phyloP scores from a whole-genome alignment of 495 filamentous ascomycete genomes.

The Aspergillus sclerotioniger region DNA sequence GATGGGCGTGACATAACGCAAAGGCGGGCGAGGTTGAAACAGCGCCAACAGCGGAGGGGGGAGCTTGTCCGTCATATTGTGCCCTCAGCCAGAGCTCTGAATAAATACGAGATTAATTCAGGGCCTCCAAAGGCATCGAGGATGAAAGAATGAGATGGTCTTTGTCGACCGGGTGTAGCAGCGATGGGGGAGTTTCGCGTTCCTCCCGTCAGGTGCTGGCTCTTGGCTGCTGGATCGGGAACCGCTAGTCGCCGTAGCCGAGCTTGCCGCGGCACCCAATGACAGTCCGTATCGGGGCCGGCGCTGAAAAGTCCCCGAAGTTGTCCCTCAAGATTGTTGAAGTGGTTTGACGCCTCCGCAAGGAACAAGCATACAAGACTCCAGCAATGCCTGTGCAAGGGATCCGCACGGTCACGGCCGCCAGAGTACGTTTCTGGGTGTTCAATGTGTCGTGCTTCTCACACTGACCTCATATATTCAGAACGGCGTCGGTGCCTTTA shows the following conservation, averaged over 20 bases:
- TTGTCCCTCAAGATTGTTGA: constrained; percentile 5
- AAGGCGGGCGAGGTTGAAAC: constrained; percentile 87
- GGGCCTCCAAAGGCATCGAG: constrained; percentile 12
- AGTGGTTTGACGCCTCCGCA: constrained; percentile 3
- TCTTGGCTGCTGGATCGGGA: background rate
- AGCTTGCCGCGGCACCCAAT: constrained; percentile 27
- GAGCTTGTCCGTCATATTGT: constrained; percentile 88
- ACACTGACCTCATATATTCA: constrained; percentile 31
- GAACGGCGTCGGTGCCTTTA: constrained; percentile 97
- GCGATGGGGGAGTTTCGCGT: constrained; percentile 15
- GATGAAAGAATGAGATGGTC: background rate
- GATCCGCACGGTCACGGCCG: constrained; percentile 42
- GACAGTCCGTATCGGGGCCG: background rate
- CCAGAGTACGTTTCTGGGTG: constrained; percentile 31
- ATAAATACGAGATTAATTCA: background rate
- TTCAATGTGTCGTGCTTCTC: background rate
- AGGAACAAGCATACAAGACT: constrained; percentile 8
- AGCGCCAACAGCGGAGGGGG: constrained; percentile 89
- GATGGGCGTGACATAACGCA: constrained; percentile 82
- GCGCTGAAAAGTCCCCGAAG: constrained; percentile 21
- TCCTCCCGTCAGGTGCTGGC: background rate
- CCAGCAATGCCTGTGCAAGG: constrained; percentile 68
- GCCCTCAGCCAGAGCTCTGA: background rate
- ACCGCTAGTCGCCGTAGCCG: constrained; percentile 21
- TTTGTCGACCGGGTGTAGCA: background rate